Percentiles rank a stretch among this genome's conserved stretches.
These are phyloP conservation scores for Penicillium crystallinum DNA, from an alignment of 495 filamentous ascomycete genomes.

Conservation along the genomic window DNA sequence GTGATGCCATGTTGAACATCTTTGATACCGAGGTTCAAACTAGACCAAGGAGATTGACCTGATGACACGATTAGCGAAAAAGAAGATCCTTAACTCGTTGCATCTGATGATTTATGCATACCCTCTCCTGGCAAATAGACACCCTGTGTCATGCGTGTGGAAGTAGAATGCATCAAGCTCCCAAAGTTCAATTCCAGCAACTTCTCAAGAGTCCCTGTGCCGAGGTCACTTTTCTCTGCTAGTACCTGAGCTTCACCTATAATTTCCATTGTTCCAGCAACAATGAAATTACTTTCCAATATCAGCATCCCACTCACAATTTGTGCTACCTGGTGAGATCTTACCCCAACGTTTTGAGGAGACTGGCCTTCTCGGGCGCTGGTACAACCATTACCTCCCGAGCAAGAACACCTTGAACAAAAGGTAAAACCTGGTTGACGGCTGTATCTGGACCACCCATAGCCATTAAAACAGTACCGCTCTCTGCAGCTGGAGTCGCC, in stretches of 20 bases:
- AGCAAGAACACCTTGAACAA: slow-evolving; percentile 5
- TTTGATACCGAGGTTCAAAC: slow-evolving; percentile 9
- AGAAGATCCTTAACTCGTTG: not conserved
- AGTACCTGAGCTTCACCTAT: slow-evolving; percentile 13
- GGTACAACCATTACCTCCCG: slow-evolving; percentile 10
- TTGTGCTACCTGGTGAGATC: not conserved
- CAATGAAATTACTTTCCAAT: slow-evolving; percentile 7
- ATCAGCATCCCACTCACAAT: not conserved
- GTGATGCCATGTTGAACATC: slow-evolving; percentile 8
- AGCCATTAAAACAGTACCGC: slow-evolving; percentile 5
- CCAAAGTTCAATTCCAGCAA: slow-evolving; percentile 11
- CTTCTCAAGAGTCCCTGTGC: slow-evolving; percentile 4
- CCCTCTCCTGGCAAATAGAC: slow-evolving; percentile 6
- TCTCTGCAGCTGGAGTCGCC: slow-evolving; percentile 5
- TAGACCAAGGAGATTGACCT: slow-evolving; percentile 9
- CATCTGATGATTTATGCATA: not conserved
- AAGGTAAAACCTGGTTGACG: not conserved
- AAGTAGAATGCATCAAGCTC: not conserved
- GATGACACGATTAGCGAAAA: not conserved
- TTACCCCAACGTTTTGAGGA: slow-evolving; percentile 13
- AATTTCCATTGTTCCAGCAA: slow-evolving; percentile 9
- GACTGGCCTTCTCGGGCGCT: slow-evolving; percentile 7
- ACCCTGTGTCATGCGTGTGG: slow-evolving; percentile 9
- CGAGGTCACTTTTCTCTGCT: slow-evolving; percentile 12
- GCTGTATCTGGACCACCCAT: not conserved